Evolutionary conservation across 768 basidiomycete species (phyloP), one percentile per base, ranked within the genome.

Genomic region (Lactarius deliciosus): DNA sequence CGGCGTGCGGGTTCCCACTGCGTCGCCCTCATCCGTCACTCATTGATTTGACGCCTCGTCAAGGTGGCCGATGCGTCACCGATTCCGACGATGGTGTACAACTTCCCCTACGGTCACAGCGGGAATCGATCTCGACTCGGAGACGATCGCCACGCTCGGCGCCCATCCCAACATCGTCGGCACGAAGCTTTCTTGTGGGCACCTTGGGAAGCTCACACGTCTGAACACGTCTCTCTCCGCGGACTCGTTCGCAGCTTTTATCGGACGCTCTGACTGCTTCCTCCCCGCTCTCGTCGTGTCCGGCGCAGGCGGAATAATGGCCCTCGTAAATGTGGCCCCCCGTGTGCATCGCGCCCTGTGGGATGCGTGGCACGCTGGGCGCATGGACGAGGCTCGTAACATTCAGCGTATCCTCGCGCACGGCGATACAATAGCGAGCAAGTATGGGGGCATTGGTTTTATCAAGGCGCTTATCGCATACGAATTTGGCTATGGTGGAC

Each of bases 151-250:
- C 59, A 79, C 81, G 20, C 82, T 95, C 40, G 87, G 89, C 4
- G 76, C 82, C 55, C 92, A 93, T 74, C 90, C 90, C 7, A 94
- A 94, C 77, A 91, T 92, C 70, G 89, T 94, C 66, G 93, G 93
- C 65, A 86, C 84, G 60, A 94, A 91, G 77, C 81, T 95, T 28
- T 94, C 93, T 38, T 94, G 92, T 74, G 92, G 89, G 5, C 89
- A 87, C 71, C 86, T 95, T 64, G 91, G 92, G 25, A 95, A 94
- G 75, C 85, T 92, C 55, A 86, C 89, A 62, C 87, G 92, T 20
- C 79, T 94, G 54, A 83, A 88, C 15, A 83, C 86, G 5, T 78
- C 82, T 40, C 85, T 86, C 68, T 76, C 84, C 7, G 69, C 80
- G 4, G 73, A 78, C 3, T 79, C 86, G 50, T 89, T 91, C 70